Percentiles rank a stretch among this genome's conserved stretches.
phyloP scores from a whole-genome alignment of 805 yeast species.

The Saturnispora kantuleensis region DNA sequence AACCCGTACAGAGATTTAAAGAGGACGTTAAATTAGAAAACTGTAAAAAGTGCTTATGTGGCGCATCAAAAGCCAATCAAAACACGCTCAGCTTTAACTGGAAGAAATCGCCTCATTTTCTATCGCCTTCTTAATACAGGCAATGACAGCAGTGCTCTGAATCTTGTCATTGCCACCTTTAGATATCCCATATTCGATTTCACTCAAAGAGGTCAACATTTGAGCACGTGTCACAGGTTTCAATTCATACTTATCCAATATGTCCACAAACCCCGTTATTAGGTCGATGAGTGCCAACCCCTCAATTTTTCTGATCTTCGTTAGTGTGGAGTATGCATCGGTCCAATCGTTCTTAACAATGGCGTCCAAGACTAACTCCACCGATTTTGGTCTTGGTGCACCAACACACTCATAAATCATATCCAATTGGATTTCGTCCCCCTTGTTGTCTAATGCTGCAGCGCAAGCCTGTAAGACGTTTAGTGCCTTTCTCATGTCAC shows the following conservation, averaged over 20 bases:
- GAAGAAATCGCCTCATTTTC: conserved; percentile 30
- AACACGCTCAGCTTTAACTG: background rate
- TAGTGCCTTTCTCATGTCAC: conserved; percentile 94
- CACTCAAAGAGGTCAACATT: conserved; percentile 64
- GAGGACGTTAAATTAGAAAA: too few species aligned
- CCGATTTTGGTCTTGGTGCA: conserved; percentile 83
- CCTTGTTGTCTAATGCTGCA: conserved; percentile 48
- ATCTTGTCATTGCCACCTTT: conserved; percentile 89
- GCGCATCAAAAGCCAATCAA: background rate
- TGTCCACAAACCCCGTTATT: conserved; percentile 63
- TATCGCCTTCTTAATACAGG: conserved; percentile 65
- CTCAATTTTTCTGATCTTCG: conserved; percentile 52
- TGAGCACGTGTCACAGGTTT: conserved; percentile 50
- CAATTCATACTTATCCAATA: conserved; percentile 60
- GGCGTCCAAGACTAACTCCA: conserved; percentile 64
- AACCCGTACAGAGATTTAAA: too few species aligned
- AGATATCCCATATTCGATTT: conserved; percentile 83
- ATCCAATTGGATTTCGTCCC: conserved; percentile 51
- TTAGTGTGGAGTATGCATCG: conserved; percentile 57
- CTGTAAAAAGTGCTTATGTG: background rate
- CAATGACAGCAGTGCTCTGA: conserved; percentile 84
- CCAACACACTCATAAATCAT: conserved; percentile 94
- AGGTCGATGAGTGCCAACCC: conserved; percentile 90
- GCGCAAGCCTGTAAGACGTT: conserved; percentile 92
- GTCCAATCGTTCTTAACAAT: conserved; percentile 85